A percentile compares a stretch with the other conserved stretches of the same genome.
These are phyloP conservation scores for Tricholoma hemisulphureum DNA, from an alignment of 768 basidiomycete species.

Conservation along the genomic window DNA sequence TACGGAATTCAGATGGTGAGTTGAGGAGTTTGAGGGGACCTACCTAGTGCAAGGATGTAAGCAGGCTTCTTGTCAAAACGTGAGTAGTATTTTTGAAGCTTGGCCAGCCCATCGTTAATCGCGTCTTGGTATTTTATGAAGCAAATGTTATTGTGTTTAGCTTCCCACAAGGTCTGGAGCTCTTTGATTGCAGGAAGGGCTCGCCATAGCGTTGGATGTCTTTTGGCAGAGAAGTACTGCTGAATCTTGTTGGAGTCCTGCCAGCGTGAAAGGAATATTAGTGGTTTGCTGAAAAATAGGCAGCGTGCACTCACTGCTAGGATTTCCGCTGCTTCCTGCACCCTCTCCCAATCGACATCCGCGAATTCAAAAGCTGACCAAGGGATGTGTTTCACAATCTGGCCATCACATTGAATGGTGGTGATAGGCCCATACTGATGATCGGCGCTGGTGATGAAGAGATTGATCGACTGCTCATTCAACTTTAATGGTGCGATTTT, in stretches of 20 bases:
- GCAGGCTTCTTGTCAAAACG: background rate
- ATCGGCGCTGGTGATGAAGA: background rate
- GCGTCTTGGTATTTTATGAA: background rate
- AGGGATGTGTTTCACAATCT: too few species aligned
- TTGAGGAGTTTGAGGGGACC: too few species aligned
- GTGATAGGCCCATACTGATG: background rate
- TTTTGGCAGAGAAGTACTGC: conserved; percentile 17
- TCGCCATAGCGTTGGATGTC: conserved; percentile 15
- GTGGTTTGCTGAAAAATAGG: background rate
- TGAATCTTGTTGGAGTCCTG: too few species aligned
- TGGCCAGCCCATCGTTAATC: background rate
- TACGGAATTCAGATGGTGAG: too few species aligned
- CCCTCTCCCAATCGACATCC: background rate
- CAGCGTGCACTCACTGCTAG: background rate
- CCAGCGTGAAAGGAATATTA: background rate
- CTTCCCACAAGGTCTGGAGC: background rate
- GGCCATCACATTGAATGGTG: background rate
- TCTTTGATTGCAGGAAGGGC: conserved; percentile 20
- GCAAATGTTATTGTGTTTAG: background rate
- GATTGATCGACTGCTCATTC: background rate
- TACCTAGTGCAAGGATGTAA: background rate
- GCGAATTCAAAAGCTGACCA: background rate
- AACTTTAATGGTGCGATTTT: background rate
- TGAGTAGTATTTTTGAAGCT: background rate
- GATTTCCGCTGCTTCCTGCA: background rate